phyloP scores from a whole-genome alignment of 106 monocot genomes.

The Xerophyta viscosa region DNA sequence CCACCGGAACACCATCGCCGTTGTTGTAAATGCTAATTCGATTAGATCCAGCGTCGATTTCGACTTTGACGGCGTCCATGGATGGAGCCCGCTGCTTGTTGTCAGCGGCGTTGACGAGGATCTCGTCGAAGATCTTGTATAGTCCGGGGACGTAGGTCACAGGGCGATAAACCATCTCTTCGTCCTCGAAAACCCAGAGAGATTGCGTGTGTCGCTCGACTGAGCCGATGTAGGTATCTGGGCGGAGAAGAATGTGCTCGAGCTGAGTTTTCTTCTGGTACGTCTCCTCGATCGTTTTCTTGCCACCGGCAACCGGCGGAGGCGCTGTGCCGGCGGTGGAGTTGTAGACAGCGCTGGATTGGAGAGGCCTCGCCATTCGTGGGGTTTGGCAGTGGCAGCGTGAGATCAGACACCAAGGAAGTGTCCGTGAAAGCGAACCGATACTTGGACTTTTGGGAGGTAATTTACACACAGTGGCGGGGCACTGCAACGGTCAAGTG shows the following conservation, averaged over 20 bases:
- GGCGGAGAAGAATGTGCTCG: conserved; percentile 98
- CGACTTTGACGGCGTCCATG: conserved; percentile 82
- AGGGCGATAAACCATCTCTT: conserved; percentile 55
- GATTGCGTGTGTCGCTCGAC: conserved; percentile 82
- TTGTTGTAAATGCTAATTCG: conserved; percentile 90
- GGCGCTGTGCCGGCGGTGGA: conserved; percentile 14
- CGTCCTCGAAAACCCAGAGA: conserved; percentile 83
- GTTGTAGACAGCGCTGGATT: conserved; percentile 61
- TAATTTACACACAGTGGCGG: too few relatives aligned
- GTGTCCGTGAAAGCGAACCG: too few relatives aligned
- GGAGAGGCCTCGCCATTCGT: too few relatives aligned
- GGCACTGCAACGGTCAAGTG: too few relatives aligned
- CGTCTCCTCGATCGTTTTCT: conserved; percentile 83
- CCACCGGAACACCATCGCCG: conserved; percentile 90
- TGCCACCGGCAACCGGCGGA: conserved; percentile 3
- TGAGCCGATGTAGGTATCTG: conserved; percentile 98
- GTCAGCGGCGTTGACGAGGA: conserved; percentile 98
- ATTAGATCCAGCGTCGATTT: conserved; percentile 54
- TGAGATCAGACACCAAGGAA: too few relatives aligned
- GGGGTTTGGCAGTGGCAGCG: too few relatives aligned
- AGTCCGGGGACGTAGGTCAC: conserved; percentile 90
- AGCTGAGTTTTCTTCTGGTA: conserved; percentile 99
- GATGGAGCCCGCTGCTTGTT: conserved; percentile 96
- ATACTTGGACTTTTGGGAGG: too few relatives aligned
- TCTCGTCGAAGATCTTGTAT: conserved; percentile 99